Evolutionary conservation across 495 filamentous ascomycete genomes (phyloP).

Genomic region (Penicillium macrosclerotiorum): DNA sequence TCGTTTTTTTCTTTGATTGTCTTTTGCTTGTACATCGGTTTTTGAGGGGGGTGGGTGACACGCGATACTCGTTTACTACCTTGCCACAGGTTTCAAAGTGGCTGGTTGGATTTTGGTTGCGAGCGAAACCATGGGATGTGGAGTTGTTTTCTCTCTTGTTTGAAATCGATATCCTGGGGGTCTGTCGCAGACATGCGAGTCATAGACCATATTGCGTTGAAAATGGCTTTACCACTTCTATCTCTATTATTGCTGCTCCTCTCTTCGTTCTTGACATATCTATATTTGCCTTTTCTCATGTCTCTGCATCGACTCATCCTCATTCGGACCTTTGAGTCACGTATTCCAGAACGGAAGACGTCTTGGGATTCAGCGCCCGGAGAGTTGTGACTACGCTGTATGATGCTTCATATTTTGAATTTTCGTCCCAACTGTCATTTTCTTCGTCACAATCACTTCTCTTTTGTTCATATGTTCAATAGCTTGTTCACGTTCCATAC

Average conservation of each 20-base stretch:
- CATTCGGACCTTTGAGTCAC: conserved; percentile 20
- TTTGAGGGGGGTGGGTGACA: conserved; percentile 33
- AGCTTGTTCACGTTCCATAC: conserved; percentile 5
- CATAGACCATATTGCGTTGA: conserved; percentile 37
- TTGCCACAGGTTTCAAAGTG: conserved; percentile 31
- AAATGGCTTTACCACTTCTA: conserved; percentile 26
- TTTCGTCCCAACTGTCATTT: conserved; percentile 25
- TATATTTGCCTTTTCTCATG: conserved; percentile 17
- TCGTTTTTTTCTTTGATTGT: conserved; percentile 15
- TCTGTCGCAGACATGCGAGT: conserved; percentile 33
- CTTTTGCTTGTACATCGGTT: conserved; percentile 45
- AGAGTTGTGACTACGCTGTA: conserved; percentile 30
- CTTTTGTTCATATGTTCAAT: conserved; percentile 25
- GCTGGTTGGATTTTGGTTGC: conserved; percentile 32
- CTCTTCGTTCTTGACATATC: conserved; percentile 5
- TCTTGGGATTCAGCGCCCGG: conserved; percentile 20
- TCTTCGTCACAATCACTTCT: conserved; percentile 18
- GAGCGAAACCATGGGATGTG: conserved; percentile 47
- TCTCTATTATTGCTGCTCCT: conserved; percentile 18
- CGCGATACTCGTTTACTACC: conserved; percentile 34
- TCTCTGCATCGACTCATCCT: conserved; percentile 15
- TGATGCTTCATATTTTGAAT: conserved; percentile 19
- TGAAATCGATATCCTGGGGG: conserved; percentile 39
- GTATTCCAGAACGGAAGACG: no score
- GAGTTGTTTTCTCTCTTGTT: conserved; percentile 37